These are phyloP conservation scores for Oryza officinalis DNA, from an alignment of 176 grass and related monocot genomes.

Conservation along the genomic window DNA sequence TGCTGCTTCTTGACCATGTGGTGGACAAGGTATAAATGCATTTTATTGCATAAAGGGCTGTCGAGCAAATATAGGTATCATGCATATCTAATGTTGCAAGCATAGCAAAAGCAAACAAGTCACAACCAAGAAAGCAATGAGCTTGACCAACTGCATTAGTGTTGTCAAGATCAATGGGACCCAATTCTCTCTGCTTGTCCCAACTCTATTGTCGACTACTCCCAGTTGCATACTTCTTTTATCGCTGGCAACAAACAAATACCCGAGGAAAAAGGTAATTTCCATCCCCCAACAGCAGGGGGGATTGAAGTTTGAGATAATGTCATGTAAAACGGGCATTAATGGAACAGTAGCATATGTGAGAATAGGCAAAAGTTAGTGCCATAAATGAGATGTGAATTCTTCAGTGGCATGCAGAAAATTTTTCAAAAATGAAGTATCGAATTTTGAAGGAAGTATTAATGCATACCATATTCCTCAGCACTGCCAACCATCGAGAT, in stretches of 20 bases:
- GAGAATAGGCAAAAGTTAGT: not conserved
- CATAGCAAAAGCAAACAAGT: not conserved
- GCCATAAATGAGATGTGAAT: not conserved
- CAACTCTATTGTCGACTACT: not conserved
- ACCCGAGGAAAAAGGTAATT: not conserved
- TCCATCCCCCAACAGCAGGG: not conserved
- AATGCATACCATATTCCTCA: conserved; percentile 70
- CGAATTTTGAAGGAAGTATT: conserved; percentile 11
- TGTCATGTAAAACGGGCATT: not conserved
- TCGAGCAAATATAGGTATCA: not conserved
- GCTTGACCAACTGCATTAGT: not conserved
- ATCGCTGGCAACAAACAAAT: not conserved
- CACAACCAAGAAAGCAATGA: not conserved
- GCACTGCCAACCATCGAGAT: conserved; percentile 84
- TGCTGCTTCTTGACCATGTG: too few relatives aligned
- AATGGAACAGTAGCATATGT: not conserved
- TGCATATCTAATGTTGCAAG: not conserved
- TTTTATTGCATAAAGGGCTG: not conserved
- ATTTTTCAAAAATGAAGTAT: not conserved
- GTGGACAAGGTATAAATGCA: not conserved
- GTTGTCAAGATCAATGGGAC: not conserved
- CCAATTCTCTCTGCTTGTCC: too few relatives aligned
- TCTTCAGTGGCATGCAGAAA: not conserved
- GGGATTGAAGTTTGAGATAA: not conserved
- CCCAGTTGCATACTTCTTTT: not conserved